Conservation (phyloP, 2,329 filamentous ascomycete genomes). For the Aspergillus fumigatiaffinis region DNA sequence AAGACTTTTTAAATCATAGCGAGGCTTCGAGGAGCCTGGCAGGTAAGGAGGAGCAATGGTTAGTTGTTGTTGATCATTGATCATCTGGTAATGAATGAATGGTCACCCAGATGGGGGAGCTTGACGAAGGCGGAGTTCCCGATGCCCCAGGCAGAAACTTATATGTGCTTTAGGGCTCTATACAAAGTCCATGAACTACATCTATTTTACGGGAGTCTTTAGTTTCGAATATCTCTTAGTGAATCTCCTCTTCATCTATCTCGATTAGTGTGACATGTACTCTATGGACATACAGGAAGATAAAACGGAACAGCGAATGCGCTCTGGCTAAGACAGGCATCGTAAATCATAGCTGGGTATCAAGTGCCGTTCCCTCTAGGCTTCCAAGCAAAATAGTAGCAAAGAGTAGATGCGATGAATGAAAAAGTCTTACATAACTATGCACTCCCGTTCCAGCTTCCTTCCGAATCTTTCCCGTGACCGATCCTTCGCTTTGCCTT, state of each 20-base stretch:
- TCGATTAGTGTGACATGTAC: not conserved
- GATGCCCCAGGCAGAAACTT: not conserved
- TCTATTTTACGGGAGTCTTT: not conserved
- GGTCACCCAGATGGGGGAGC: not conserved
- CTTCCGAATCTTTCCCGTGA: constrained; percentile 33
- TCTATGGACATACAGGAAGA: not conserved
- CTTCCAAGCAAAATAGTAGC: not conserved
- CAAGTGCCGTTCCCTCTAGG: not conserved
- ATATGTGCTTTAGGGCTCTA: not conserved
- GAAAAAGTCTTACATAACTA: constrained; percentile 32
- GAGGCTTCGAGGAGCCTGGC: constrained; percentile 6
- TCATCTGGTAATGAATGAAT: not conserved
- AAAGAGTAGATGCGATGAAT: not conserved
- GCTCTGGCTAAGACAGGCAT: not conserved
- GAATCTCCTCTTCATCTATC: not conserved
- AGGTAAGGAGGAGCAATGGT: constrained; percentile 18
- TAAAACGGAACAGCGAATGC: not conserved
- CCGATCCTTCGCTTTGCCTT: constrained; percentile 30
- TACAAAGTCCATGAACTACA: not conserved
- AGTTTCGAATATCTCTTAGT: not conserved
- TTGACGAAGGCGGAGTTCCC: not conserved
- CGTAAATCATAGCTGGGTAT: constrained; percentile 8
- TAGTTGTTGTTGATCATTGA: not conserved
- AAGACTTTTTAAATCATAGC: constrained; percentile 27
- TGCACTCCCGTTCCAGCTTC: constrained; percentile 42